phyloP scores from a whole-genome alignment of 2,329 filamentous ascomycete species.

The Fragosphaeria purpurea region DNA sequence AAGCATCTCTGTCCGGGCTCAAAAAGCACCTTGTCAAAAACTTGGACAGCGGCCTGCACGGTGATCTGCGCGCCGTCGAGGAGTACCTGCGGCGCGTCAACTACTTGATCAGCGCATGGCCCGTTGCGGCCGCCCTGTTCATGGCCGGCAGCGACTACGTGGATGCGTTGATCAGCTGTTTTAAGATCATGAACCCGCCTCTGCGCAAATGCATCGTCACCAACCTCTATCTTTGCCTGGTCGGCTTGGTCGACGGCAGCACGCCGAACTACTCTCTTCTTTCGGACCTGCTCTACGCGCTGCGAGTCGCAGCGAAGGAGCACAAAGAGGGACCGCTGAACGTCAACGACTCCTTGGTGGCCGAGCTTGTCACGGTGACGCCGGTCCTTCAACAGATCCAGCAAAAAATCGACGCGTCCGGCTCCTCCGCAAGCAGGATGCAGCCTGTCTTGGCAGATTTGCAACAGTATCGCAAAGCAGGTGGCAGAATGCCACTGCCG shows the following conservation, averaged over 20 bases:
- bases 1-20: slow-evolving; percentile 44
- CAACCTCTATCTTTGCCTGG: slow-evolving; percentile 64
- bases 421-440: slow-evolving; percentile 39
- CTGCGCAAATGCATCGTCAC: slow-evolving; percentile 60
- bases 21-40: slow-evolving; percentile 53
- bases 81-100: slow-evolving; percentile 48
- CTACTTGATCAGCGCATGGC: slow-evolving; percentile 52
- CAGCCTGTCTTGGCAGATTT: slow-evolving; percentile 52
- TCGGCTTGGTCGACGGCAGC: slow-evolving; percentile 56
- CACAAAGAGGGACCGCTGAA: slow-evolving; percentile 47
- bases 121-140: slow-evolving; percentile 50
- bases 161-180: slow-evolving; percentile 61
- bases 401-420: slow-evolving; percentile 39
- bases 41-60: slow-evolving; percentile 51
- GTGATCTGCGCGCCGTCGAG: slow-evolving; percentile 46
- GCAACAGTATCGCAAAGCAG: slow-evolving; percentile 47
- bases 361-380: slow-evolving; percentile 71
- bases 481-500: slow-evolving; percentile 36
- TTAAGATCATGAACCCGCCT: slow-evolving; percentile 48
- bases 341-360: slow-evolving; percentile 62
- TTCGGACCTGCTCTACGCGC: slow-evolving; percentile 71
- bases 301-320: slow-evolving; percentile 62
- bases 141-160: slow-evolving; percentile 81
- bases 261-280: slow-evolving; percentile 64
- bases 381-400: slow-evolving; percentile 58